Conservation (phyloP, 2,329 filamentous ascomycete genomes). For the Ceratocystis papillata region DNA sequence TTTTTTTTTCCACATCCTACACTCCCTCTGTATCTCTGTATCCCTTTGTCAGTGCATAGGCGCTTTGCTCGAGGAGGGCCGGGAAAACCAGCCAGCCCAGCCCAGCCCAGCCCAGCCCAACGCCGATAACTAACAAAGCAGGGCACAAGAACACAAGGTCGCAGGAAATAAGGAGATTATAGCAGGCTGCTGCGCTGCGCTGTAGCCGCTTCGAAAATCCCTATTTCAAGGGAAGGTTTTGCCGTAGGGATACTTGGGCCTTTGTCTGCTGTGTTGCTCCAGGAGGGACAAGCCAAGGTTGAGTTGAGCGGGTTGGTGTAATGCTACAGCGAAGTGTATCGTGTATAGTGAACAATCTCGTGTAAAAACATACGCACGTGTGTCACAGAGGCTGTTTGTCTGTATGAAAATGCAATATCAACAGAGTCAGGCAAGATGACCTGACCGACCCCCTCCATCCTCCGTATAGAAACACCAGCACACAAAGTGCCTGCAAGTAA, state of each 20-base stretch:
- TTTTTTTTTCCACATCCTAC: not conserved
- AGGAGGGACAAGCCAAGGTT: not conserved
- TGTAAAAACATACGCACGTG: not conserved
- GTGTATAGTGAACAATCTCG: not conserved
- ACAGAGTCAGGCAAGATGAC: too few relatives aligned
- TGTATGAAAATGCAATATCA: too few relatives aligned
- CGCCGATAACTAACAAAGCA: not conserved
- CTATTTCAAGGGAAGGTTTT: constrained; percentile 8
- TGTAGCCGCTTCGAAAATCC: constrained; percentile 12
- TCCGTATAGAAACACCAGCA: not conserved
- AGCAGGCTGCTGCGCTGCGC: not conserved
- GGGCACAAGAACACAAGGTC: not conserved
- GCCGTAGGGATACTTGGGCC: not conserved
- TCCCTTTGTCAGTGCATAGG: too few relatives aligned
- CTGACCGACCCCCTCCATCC: too few relatives aligned
- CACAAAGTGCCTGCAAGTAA: not conserved
- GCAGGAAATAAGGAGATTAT: not conserved
- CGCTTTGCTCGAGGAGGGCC: not conserved
- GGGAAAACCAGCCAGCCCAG: not conserved
- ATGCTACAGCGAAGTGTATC: not conserved
- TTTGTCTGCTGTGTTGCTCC: not conserved
- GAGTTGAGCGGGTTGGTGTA: too few relatives aligned
- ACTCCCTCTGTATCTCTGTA: not conserved
- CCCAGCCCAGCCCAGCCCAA: too few relatives aligned
- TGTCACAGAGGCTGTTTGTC: too few relatives aligned